Evolutionary conservation across 2,329 filamentous ascomycete genomes (phyloP), one percentile per base, ranked within the genome.

Genomic region (Cladosporium sp.): DNA sequence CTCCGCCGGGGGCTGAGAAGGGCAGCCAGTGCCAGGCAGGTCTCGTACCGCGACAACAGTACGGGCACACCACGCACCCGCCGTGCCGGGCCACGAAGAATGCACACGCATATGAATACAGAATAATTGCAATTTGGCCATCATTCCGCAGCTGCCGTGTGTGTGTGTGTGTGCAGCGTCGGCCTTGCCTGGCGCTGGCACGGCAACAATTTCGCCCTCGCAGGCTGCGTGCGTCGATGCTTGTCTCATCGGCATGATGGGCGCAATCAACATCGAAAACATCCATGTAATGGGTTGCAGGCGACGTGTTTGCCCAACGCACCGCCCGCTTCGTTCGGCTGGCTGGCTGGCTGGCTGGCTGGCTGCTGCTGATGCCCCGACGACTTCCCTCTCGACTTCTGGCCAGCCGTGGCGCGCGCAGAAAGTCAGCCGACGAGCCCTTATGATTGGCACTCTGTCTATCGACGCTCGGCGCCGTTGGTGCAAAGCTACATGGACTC

Each of bases 201-300:
- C 36, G 7, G 36, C 36, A 39, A 39, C 17, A n/a, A 22, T 15
- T 25, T 45, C 22, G 42, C 34, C 47, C 47, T 51, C 35, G 34
- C 35, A n/a, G 35, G 37, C 40, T 35, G 52, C 52, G 28, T 55
- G 32, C 51, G 25, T 55, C 39, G 40, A 40, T 37, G 52, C 44
- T 40, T 55, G 52, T 55, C 52, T 55, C 52, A 55, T 55, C 52
- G 52, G 52, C 52, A 55, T 55, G 40, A 55, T 55, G 40, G 50
- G n/a, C 32, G 52, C 52, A 55, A 55, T 55, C 40, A 55, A 47
- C 52, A 28, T 36, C 52, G 39, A 45, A 28, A 45, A 34, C 40
- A 47, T 36, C 40, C 40, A 55, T 45, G 40, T 32, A n/a, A 10
- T 32, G 28, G 28, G 24, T 48, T 44, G 51, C 39, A 42, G 51